Evolutionary conservation across 2,329 filamentous ascomycete genomes (phyloP), one percentile per base, ranked within the genome.

Genomic region (Colletotrichum liaoningense): DNA sequence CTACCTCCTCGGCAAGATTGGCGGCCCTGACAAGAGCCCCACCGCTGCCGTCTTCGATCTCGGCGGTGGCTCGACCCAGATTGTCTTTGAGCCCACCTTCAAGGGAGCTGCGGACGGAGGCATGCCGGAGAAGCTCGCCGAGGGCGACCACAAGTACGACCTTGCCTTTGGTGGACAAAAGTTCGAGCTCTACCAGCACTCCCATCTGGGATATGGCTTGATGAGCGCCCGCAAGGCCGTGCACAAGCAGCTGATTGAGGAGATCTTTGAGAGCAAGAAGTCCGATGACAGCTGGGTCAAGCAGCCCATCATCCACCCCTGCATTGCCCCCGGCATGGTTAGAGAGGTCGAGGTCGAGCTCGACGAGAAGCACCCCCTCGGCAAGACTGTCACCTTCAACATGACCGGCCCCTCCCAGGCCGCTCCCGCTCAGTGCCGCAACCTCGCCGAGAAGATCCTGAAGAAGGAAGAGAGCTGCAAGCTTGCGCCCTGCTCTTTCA

Each of bases 1-100:
- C 88, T 99, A 99, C 84, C 93, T 99, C 54, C 91, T 99, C 28
- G 96, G 96, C 79, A 98, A 98, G 86, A 98, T 99, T 83, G 97
- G 97, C 73, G 94, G 94, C 12, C 94, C 95, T 2, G 96, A 98
- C 81, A 91, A 95, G 82, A 95, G 91, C 75, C 93, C 95, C 63
- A 98, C 97, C 1, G 97, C 97, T 54, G 97, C 97, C 63, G 92
- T 98, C 72, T 98, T 99, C 80, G 97, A 99, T 81, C 93, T 99
- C 62, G 97, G 97, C 75, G 97, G 97, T 79, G 97, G 97, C 67
- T 98, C 95, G 26, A 99, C 97, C 16, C 97, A 99, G 86, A 98
- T 99, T 80, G 97, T 99, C 77, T 99, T 98, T 84, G 92, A 99
- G 87, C 97, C 97, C 26, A 97, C 93, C 64, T 99, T 98, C 85